Conservation (phyloP, 768 basidiomycete species). For the Lactarius sanguifluus region DNA sequence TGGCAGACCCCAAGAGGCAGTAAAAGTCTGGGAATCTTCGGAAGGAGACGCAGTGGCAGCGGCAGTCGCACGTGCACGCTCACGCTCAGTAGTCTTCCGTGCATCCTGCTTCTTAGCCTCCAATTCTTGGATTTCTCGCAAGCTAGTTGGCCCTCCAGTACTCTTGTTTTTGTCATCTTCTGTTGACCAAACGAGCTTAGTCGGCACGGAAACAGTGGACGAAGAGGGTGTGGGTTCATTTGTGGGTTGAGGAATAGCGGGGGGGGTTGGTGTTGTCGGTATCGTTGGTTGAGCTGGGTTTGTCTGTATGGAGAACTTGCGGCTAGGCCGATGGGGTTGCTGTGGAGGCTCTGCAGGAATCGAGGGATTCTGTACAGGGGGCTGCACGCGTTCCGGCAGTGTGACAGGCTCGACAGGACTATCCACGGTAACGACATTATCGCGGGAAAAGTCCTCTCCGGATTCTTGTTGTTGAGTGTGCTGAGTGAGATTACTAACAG, state of each 20-base stretch:
- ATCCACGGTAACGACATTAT: slow-evolving; percentile 27
- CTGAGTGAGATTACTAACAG: slow-evolving; percentile 57
- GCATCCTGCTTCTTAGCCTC: slow-evolving; percentile 81
- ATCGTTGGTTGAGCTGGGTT: slow-evolving; percentile 28
- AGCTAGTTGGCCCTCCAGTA: slow-evolving; percentile 53
- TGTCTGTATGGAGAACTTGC: slow-evolving; percentile 20
- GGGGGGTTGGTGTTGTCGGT: slow-evolving; percentile 21
- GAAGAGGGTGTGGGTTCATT: slow-evolving; percentile 30
- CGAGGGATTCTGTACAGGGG: slow-evolving; percentile 3
- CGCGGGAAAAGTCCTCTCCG: slow-evolving; percentile 31
- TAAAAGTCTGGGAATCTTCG: slow-evolving; percentile 63
- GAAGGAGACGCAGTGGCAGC: slow-evolving; percentile 40
- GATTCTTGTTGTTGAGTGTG: slow-evolving; percentile 55
- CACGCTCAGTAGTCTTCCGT: slow-evolving; percentile 71
- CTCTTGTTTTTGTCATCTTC: slow-evolving; percentile 67
- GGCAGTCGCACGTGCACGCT: slow-evolving; percentile 62
- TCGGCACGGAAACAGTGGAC: slow-evolving; percentile 32
- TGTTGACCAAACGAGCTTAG: slow-evolving; percentile 64
- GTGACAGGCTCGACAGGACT: slow-evolving; percentile 28
- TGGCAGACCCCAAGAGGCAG: slow-evolving; percentile 81
- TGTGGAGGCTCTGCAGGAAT: slow-evolving; percentile 31
- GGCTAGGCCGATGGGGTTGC: slow-evolving; percentile 29
- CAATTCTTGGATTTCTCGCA: slow-evolving; percentile 94
- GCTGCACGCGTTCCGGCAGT: slow-evolving; percentile 27
- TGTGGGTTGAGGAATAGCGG: slow-evolving; percentile 26